These are phyloP conservation scores for Talaromyces adpressus DNA, from an alignment of 495 filamentous ascomycete genomes.

Conservation along the genomic window DNA sequence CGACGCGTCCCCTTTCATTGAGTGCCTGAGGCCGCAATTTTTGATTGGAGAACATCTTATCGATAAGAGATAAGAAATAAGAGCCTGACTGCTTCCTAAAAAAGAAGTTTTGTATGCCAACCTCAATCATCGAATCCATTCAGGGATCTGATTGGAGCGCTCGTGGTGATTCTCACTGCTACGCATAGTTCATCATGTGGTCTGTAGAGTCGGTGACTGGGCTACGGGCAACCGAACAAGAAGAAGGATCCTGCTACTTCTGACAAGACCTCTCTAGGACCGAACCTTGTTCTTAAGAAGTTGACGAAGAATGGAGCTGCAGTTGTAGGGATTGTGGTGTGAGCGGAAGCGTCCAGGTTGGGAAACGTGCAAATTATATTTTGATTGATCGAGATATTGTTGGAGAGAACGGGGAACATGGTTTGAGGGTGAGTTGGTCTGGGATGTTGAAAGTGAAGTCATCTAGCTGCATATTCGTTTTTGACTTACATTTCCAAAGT, in stretches of 20 bases:
- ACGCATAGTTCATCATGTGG: no score
- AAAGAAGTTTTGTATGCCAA: no score
- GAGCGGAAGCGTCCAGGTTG: not conserved
- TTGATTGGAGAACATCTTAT: not conserved
- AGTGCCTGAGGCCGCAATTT: not conserved
- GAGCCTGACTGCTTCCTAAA: no score
- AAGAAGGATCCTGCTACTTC: no score
- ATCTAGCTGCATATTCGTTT: not conserved
- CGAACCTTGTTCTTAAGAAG: not conserved
- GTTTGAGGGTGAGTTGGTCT: not conserved
- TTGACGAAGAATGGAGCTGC: not conserved
- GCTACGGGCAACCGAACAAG: no score
- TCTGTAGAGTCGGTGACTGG: no score
- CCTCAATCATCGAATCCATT: no score
- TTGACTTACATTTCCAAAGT: not conserved
- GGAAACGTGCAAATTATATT: not conserved
- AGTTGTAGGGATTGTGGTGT: not conserved
- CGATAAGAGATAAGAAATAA: not conserved
- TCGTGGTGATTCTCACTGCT: no score
- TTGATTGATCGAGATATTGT: not conserved
- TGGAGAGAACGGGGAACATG: not conserved
- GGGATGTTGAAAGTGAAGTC: not conserved
- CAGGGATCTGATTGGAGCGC: no score
- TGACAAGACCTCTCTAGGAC: not conserved
- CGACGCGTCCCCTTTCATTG: conserved; percentile 24